Base-by-base conservation (phyloP, 352 stramenopile species). In the Globisporangium radiosum region DNA sequence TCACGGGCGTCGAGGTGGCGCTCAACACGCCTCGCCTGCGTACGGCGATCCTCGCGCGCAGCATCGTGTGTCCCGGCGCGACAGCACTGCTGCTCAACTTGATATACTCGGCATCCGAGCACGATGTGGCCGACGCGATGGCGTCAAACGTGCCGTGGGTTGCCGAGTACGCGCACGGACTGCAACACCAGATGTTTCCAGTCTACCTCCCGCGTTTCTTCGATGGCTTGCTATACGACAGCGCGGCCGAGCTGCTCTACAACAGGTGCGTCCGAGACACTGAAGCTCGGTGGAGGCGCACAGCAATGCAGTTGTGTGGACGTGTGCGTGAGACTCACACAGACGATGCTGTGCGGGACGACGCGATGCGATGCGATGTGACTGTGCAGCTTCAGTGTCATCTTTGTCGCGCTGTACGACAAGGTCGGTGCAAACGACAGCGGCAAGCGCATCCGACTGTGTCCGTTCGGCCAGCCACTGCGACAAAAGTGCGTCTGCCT, bases 31-130 rank as follows among this genome's bases (percentile, higher is more conserved):
- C 75, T 7, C 65, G 68, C 37, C 55, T 85, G 15, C 68, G 72
- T 14, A 75, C 64, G 13, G 75, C 75, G 0, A 85, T 88, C 37
- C 49, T 88, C 3, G 72, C 73, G 1, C 70, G 76, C n/a, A 79
- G 62, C 25, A 68, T 79, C 33, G 50, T 84, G 6, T 88, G 78
- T 47, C 78, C 78, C 2, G 75, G 78, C 0, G 74, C 69, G 5
- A 81, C 70, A 10, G 71, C 75, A 15, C 52, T 85, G 40, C 64
- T 88, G n/a, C 64, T 84, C 5, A 88, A 88, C 52, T 68, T 88
- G 14, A 71, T 88, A 25, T 82, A 74, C 48, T 84, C 73, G 13
- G 66, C 73, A 0, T 67, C 73, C 9, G 75, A 85, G 57, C 57
- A 59, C 2, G 60, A 77, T 7, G 63, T 79, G 0, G 56, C 56